Base-by-base conservation (phyloP, 495 filamentous ascomycete genomes). In the Letharia columbiana region DNA sequence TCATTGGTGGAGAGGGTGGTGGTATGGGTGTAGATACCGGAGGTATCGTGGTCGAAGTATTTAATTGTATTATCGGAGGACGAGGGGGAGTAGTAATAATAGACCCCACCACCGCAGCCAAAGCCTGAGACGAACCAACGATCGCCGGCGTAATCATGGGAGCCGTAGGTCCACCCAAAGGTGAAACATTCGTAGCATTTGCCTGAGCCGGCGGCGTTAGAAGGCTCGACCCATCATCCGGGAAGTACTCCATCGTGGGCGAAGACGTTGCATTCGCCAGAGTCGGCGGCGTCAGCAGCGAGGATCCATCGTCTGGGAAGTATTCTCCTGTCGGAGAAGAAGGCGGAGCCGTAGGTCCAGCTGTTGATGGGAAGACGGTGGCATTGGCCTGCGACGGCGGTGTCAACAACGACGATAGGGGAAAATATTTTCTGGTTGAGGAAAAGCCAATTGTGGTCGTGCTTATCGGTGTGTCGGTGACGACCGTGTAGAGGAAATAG, bases 331-430 rank as follows among this genome's bases (percentile, higher is more conserved):
- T 35, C 13, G 28, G 52, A 56, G 37, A 39, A 39, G 52, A 56
- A 33, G 15, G 33, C 40, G 31, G 31, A 62, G 45, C 42, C 4
- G 63, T 65, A 23, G 63, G 52, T 35, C 63, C 63, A 37, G 54
- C 20, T 3, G 42, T 17, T 8, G 15, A 20, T 13, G 40, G 28
- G 52, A 57, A 42, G 35, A 31, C 23, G 28, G 54, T 28, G 17
- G 1, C 40, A 33, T 58, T 58, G 15, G 63, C 15, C 23, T 33
- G 62, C 17, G 33, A 47, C n/a, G 60, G 40, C 7, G 20, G 5
- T 35, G 52, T 37, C 54, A 39, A 37, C 12, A 45, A 20, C 31
- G 52, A 56, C 12, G 52, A 56, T 56, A 4, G 31, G 10, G 2
- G 20, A n/a, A 18, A 15, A 23, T 59, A 65, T 6, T 23, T 35